phyloP scores from a whole-genome alignment of 805 yeast species.

The Lipomyces sp. region DNA sequence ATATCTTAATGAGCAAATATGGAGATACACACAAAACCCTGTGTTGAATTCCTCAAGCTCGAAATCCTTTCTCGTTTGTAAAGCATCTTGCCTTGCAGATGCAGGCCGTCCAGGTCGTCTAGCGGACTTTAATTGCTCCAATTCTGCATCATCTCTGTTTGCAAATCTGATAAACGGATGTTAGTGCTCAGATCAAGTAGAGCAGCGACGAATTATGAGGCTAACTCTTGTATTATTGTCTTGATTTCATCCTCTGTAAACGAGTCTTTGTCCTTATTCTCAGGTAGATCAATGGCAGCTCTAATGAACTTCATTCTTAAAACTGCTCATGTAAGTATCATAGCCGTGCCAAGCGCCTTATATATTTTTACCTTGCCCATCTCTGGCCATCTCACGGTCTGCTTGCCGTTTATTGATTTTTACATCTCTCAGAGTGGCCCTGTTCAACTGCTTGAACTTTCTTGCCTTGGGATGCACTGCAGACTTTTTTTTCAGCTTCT shows the following conservation, averaged over 20 bases:
- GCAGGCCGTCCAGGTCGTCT: slow-evolving; percentile 92
- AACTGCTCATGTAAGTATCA: slow-evolving; percentile 40
- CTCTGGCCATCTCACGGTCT: slow-evolving; percentile 56
- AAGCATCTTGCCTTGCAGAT: slow-evolving; percentile 65
- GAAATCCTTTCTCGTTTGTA: slow-evolving; percentile 64
- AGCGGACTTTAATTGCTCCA: slow-evolving; percentile 60
- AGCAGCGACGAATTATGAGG: not conserved
- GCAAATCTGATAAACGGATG: slow-evolving; percentile 47
- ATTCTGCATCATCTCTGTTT: slow-evolving; percentile 74
- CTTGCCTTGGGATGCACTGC: slow-evolving; percentile 86
- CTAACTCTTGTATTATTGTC: slow-evolving; percentile 60
- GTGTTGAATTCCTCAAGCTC: slow-evolving; percentile 67
- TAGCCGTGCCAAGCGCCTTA: not conserved
- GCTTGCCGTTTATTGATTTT: slow-evolving; percentile 66
- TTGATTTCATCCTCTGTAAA: slow-evolving; percentile 66
- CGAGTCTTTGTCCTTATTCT: slow-evolving; percentile 47
- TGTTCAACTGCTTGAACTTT: slow-evolving; percentile 77
- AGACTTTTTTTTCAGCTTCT: slow-evolving; percentile 56
- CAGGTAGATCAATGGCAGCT: slow-evolving; percentile 52
- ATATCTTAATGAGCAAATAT: slow-evolving; percentile 36
- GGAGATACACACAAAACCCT: slow-evolving; percentile 54
- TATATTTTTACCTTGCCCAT: slow-evolving; percentile 37
- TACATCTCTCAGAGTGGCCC: slow-evolving; percentile 85
- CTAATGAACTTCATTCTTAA: slow-evolving; percentile 65
- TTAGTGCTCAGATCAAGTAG: not conserved